Base-by-base conservation (phyloP, 164 flowering plant genomes). In the Cinnamomum chago region DNA sequence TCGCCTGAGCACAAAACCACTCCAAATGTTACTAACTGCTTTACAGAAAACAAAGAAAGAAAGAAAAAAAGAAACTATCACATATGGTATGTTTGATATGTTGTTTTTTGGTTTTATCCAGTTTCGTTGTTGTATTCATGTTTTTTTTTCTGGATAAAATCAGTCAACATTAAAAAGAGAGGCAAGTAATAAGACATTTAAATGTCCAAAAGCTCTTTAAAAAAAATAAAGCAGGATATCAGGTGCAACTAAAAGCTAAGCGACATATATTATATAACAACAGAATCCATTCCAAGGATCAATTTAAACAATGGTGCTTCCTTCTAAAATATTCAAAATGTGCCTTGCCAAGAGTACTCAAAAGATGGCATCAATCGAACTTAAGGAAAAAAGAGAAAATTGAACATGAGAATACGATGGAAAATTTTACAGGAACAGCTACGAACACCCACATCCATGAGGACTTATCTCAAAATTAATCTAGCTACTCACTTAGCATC, bases 1-100 rank as follows among this genome's bases (percentile, higher is more conserved):
- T 96, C 55, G 99, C 99, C 99, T 96, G 90, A 72, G 85, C 74
- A 47, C 50, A 78, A 71, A 74, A 73, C 9, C 18, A 51, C 70
- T 20, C 22, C 55, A 70, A 55, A 60, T 33, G 24, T 80, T 66
- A 80, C 72, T 50, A 30, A 33, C 12, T 33, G 55, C 35, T 30
- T 50, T 12, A 70, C 27, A 24, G 33, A 7, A 9, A 40, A 40
- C 0, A 40, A 7, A 40, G 10, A 40, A 40, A 40, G 2, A 9
- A 7, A 35, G 47, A 35, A 35, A 7, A 40, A 40, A 40, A 40
- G 47, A 40, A 40, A 40, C 47, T 40, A 40, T 7, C 10, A 11
- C 14, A 50, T 2, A 58, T n/a, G 28, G 35, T 13, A 11, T 23
- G 67, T 15, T 4, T 23, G 30, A 2, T 25, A 65, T 23, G 27